Conservation (phyloP, 345 rosid genomes). For the Erucastrum elatum region DNA sequence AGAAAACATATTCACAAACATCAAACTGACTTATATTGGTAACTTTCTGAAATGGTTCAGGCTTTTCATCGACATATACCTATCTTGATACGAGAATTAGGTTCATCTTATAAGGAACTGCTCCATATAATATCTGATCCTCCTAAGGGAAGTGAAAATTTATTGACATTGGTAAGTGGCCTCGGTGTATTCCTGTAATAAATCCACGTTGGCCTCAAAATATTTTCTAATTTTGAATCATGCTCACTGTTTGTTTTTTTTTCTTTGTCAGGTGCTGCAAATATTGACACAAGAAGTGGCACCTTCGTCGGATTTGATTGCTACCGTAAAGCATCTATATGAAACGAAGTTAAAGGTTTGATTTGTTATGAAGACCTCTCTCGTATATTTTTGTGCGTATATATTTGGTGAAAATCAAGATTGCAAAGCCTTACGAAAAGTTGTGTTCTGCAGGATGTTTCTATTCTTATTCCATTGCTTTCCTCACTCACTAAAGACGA, state of each 20-base stretch:
- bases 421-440: constrained; percentile 15
- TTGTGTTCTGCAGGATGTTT: constrained; percentile 74
- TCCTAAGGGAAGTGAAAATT: constrained; percentile 97
- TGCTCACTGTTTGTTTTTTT: constrained; percentile 21
- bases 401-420: constrained; percentile 19
- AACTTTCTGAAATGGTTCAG: constrained; percentile 43
- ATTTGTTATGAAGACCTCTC: constrained; percentile 17
- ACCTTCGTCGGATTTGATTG: constrained; percentile 72
- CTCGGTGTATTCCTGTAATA: constrained; percentile 21
- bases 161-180: constrained; percentile 72
- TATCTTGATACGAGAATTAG: constrained; percentile 73
- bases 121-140: constrained; percentile 85
- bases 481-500: constrained; percentile 88
- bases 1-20: neutral
- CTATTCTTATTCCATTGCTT: constrained; percentile 89
- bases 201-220: constrained; percentile 14
- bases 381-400: constrained; percentile 2
- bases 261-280: constrained; percentile 71
- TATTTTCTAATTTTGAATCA: constrained; percentile 28
- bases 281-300: constrained; percentile 78
- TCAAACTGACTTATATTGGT: constrained; percentile 14
- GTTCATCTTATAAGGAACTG: constrained; percentile 78
- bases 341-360: constrained; percentile 90
- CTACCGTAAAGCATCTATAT: constrained; percentile 85
- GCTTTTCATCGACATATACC: constrained; percentile 95